phyloP scores from a whole-genome alignment of 2,329 filamentous ascomycete genomes.

The Proliferodiscus dingleyae region DNA sequence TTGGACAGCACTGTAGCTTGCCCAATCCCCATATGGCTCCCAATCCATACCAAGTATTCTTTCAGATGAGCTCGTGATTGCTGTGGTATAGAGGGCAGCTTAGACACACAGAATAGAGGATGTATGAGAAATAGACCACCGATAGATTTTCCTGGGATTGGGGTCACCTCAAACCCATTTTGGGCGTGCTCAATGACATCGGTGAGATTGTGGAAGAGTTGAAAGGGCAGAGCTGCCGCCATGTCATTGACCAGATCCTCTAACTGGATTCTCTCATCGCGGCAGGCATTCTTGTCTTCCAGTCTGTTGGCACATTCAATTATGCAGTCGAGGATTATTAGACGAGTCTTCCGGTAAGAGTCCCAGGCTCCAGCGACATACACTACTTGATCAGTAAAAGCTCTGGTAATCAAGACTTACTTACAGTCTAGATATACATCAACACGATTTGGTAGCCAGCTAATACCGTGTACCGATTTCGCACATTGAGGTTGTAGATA shows the following conservation, averaged over 20 bases:
- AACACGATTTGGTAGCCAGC: neutral
- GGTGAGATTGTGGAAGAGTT: constrained; percentile 4
- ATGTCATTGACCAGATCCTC: constrained; percentile 10
- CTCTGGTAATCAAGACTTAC: neutral
- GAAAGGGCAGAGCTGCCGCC: constrained; percentile 18
- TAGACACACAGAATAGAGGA: constrained; percentile 21
- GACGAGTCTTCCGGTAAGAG: constrained; percentile 44
- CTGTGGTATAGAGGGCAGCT: constrained; percentile 11
- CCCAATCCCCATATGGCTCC: constrained; percentile 26
- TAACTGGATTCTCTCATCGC: neutral
- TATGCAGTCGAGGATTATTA: constrained; percentile 48
- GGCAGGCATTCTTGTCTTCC: neutral
- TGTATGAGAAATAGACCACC: constrained; percentile 29
- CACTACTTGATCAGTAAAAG: neutral
- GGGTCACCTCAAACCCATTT: neutral
- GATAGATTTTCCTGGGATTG: constrained; percentile 17
- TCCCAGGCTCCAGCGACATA: constrained; percentile 53
- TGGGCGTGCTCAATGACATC: neutral
- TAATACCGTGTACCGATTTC: neutral
- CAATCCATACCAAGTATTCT: constrained; percentile 27
- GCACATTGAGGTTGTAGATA: neutral
- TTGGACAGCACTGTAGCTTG: constrained; percentile 24
- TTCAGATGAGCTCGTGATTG: constrained; percentile 14
- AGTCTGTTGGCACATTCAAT: constrained; percentile 29
- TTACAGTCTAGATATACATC: neutral